These are phyloP conservation scores for Posidonia australis DNA, from an alignment of 106 monocot genomes.

Conservation along the genomic window DNA sequence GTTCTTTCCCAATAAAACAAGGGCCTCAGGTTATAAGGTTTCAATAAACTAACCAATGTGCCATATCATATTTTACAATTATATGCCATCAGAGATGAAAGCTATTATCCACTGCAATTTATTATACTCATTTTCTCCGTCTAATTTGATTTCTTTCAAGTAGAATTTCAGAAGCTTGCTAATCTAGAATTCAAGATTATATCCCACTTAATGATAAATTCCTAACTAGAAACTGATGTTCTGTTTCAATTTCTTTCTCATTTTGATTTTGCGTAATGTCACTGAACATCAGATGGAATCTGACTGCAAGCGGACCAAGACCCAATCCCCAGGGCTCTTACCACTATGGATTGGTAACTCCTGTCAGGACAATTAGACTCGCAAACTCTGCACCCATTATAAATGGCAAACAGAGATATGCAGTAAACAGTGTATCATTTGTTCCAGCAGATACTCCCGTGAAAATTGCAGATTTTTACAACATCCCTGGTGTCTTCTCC, in stretches of 20 bases:
- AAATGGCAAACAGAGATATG: conserved; percentile 65
- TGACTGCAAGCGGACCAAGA: conserved; percentile 61
- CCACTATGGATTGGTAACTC: conserved; percentile 61
- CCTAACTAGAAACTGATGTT: too few species aligned
- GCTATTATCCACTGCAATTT: too few species aligned
- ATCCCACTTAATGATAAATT: background rate
- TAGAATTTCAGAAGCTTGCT: background rate
- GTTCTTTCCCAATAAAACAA: too few species aligned
- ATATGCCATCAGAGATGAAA: too few species aligned
- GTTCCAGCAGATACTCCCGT: conserved; percentile 48
- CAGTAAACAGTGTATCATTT: conserved; percentile 58
- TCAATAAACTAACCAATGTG: too few species aligned
- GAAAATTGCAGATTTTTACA: conserved; percentile 52
- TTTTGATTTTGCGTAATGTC: too few species aligned
- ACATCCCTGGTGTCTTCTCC: conserved; percentile 45
- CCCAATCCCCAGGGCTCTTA: conserved; percentile 75
- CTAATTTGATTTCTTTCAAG: too few species aligned
- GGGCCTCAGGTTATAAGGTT: too few species aligned
- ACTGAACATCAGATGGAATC: conserved; percentile 41
- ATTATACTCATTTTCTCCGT: too few species aligned
- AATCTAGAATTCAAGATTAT: background rate
- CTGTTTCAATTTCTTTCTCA: too few species aligned
- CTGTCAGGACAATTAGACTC: conserved; percentile 49
- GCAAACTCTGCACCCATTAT: conserved; percentile 46
- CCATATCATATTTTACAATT: too few species aligned